Conservation (phyloP, 192 early-diverging fungal species). For the Coemansia sp. region DNA sequence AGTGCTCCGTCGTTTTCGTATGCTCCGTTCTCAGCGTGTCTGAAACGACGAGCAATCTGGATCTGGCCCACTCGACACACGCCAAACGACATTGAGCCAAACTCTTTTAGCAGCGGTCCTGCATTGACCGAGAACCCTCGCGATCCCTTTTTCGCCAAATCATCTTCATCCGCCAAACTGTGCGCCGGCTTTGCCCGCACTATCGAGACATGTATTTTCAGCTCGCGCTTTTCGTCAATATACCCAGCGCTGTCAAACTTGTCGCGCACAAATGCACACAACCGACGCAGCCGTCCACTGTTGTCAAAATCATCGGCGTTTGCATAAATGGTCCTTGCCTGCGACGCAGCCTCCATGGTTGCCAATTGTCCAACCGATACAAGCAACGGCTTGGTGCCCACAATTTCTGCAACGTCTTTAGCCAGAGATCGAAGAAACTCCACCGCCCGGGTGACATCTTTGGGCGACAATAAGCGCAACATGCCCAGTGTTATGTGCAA, state of each 20-base stretch:
- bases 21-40: conserved; percentile 24
- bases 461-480: conserved; percentile 31
- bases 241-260: conserved; percentile 31
- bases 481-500: conserved; percentile 47
- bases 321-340: conserved; percentile 27
- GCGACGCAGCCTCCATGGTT: conserved; percentile 25
- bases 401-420: conserved; percentile 9
- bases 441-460: conserved; percentile 15
- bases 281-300: conserved; percentile 7
- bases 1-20: conserved; percentile 33
- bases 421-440: conserved; percentile 29
- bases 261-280: conserved; percentile 29
- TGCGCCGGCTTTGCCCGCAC: conserved; percentile 14
- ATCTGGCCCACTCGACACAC: conserved; percentile 36
- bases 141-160: neutral
- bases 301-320: conserved; percentile 23
- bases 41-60: conserved; percentile 41
- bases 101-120: conserved; percentile 22
- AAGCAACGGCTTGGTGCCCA: conserved; percentile 20
- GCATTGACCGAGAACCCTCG: conserved; percentile 22
- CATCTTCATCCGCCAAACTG: neutral
- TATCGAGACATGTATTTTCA: conserved; percentile 38
- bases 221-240: conserved; percentile 40
- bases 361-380: conserved; percentile 18
- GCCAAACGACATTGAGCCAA: conserved; percentile 30